A percentile compares a stretch with the other conserved stretches of the same genome.
Evolutionary conservation across 73 alveolate species (phyloP).

Genomic region (Paramecium pentaurelia): DNA sequence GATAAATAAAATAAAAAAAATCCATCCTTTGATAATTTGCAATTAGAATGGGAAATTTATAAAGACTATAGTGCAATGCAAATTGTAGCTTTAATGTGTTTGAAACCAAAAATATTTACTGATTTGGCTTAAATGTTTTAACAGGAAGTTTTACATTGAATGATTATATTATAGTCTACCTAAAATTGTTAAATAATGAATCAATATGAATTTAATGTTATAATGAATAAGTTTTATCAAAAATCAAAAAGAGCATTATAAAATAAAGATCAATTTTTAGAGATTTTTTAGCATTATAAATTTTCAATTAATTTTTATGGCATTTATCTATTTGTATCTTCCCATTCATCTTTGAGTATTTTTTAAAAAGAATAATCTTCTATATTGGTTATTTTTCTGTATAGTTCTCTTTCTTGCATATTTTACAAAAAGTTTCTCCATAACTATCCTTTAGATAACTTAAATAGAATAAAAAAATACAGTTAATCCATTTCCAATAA

Average conservation of each 20-base stretch:
- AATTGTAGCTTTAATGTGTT: not conserved
- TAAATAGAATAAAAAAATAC: not conserved
- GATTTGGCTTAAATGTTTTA: not conserved
- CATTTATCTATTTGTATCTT: not conserved
- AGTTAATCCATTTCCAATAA: slow-evolving; percentile 75
- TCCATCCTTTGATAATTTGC: not conserved
- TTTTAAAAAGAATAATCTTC: not conserved
- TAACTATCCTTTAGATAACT: not conserved
- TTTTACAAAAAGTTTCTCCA: not conserved
- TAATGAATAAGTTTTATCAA: not conserved
- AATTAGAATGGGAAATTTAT: slow-evolving; percentile 16
- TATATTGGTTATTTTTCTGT: not conserved
- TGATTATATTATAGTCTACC: not conserved
- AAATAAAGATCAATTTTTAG: not conserved
- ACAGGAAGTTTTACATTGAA: not conserved
- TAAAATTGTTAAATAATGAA: not conserved
- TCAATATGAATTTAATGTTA: not conserved
- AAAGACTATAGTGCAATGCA: not conserved
- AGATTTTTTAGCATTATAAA: not conserved
- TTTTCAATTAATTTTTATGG: not conserved
- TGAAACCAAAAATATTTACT: slow-evolving; percentile 12
- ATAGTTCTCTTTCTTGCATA: not conserved
- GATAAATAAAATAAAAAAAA: not conserved
- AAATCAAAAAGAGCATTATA: not conserved
- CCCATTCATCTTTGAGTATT: not conserved